Percentiles rank a stretch among this genome's conserved stretches.
These are phyloP conservation scores for Backusella australiensis DNA, from an alignment of 192 early-diverging fungal genomes.

Conservation along the genomic window DNA sequence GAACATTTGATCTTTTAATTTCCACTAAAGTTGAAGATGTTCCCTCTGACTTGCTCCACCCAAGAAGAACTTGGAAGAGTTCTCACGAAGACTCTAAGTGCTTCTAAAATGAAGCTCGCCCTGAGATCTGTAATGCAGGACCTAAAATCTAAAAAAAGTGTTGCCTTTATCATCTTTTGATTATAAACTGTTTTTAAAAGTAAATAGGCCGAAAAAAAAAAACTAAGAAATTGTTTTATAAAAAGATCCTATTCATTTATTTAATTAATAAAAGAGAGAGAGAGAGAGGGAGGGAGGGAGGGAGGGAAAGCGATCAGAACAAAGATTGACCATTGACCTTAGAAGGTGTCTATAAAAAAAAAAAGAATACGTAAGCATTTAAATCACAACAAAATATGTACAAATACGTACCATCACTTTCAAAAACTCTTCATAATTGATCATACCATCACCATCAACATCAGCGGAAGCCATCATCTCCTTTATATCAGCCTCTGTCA, in stretches of 20 bases:
- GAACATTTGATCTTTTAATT: constrained; percentile 82
- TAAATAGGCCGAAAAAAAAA: neutral
- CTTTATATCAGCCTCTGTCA: neutral
- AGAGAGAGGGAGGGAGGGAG: neutral
- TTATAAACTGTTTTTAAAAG: neutral
- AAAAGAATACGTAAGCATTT: neutral
- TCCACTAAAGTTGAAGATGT: constrained; percentile 78
- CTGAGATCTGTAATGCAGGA: constrained; percentile 71
- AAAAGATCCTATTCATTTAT: neutral
- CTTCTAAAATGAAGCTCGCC: constrained; percentile 73
- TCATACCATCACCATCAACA: constrained; percentile 80
- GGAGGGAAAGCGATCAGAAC: neutral
- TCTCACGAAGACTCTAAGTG: constrained; percentile 70
- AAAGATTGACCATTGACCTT: constrained; percentile 12
- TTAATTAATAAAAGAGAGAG: neutral
- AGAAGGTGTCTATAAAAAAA: constrained; percentile 4
- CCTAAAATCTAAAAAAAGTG: constrained; percentile 31
- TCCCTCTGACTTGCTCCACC: constrained; percentile 82
- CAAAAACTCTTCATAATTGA: constrained; percentile 90
- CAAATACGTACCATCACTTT: constrained; percentile 58
- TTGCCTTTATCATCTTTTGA: neutral
- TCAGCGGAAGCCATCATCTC: constrained; percentile 57
- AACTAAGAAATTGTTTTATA: neutral
- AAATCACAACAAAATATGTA: neutral
- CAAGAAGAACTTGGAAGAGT: constrained; percentile 82